A percentile compares a stretch with the other conserved stretches of the same genome.
Evolutionary conservation across 306 rosid genomes (phyloP).

Genomic region (Trifolium subterraneum): DNA sequence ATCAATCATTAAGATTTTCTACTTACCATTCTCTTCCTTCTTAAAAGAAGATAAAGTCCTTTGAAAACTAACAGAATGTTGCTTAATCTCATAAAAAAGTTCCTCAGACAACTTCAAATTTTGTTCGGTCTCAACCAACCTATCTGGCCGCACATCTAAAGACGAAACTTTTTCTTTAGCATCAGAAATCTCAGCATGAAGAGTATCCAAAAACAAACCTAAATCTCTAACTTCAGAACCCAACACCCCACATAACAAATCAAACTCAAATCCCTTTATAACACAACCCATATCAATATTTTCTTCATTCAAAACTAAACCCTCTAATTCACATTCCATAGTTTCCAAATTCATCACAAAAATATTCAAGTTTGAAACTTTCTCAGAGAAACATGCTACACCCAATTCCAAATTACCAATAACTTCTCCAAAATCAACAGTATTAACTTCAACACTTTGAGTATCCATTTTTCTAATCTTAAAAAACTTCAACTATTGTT

Average conservation of each 20-base stretch:
- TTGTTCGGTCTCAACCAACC: slow-evolving; percentile 57
- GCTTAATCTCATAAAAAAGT: slow-evolving; percentile 69
- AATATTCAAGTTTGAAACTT: slow-evolving; percentile 66
- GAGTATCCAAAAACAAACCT: slow-evolving; percentile 56
- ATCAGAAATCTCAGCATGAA: slow-evolving; percentile 55
- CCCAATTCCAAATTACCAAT: slow-evolving; percentile 58
- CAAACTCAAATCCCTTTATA: slow-evolving; percentile 63
- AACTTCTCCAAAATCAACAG: slow-evolving; percentile 39
- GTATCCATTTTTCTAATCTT: slow-evolving; percentile 43
- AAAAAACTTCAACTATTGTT: slow-evolving; percentile 24
- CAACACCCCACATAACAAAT: slow-evolving; percentile 71
- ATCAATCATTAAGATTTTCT: slow-evolving; percentile 34
- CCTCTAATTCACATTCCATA: slow-evolving; percentile 69
- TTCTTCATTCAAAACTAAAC: slow-evolving; percentile 51
- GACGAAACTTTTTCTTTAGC: slow-evolving; percentile 52
- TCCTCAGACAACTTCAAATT: slow-evolving; percentile 67
- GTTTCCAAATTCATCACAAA: slow-evolving; percentile 77
- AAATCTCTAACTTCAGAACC: slow-evolving; percentile 75
- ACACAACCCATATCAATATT: slow-evolving; percentile 44
- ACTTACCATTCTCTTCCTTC: slow-evolving; percentile 63
- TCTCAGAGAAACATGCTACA: slow-evolving; percentile 74
- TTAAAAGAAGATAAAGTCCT: slow-evolving; percentile 53
- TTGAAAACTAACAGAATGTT: slow-evolving; percentile 59
- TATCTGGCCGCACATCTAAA: slow-evolving; percentile 32
- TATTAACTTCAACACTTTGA: slow-evolving; percentile 40